Percentiles rank a stretch among this genome's conserved stretches.
Conservation (phyloP, 2,329 filamentous ascomycete species). For the Aspergillus clavatus region DNA sequence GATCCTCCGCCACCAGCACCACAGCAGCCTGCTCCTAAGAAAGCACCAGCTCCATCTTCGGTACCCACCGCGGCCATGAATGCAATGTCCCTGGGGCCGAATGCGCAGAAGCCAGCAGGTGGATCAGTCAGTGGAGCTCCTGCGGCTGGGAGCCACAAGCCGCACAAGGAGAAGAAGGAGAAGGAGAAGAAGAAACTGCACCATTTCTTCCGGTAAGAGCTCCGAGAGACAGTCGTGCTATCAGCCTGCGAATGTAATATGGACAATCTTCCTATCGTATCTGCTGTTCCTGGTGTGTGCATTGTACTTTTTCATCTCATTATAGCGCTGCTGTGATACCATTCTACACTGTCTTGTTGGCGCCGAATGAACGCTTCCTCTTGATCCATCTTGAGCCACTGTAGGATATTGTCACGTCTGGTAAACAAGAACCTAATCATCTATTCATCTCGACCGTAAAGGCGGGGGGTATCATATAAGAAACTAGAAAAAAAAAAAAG, state of each 20-base stretch:
- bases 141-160: constrained; percentile 18
- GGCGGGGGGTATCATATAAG: background rate
- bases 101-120: constrained; percentile 37
- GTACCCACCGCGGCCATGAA: constrained; percentile 32
- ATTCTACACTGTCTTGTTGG: constrained; percentile 20
- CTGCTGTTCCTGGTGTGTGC: constrained; percentile 6
- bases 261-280: constrained; percentile 1
- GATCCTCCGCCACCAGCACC: constrained; percentile 53
- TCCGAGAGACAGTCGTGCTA: background rate
- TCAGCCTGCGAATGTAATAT: too few species aligned
- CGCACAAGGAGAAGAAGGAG: constrained; percentile 41
- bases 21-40: constrained; percentile 22
- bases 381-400: too few species aligned
- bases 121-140: constrained; percentile 20
- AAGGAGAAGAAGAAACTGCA: constrained; percentile 55
- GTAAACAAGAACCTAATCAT: background rate
- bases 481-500: background rate
- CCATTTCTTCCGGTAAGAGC: constrained; percentile 47
- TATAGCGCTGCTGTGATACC: constrained; percentile 34
- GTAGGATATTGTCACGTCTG: background rate
- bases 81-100: constrained; percentile 34
- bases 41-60: constrained; percentile 20
- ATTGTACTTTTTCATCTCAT: constrained; percentile 14
- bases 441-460: too few species aligned
- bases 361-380: background rate